Evolutionary conservation across 371 early-diverging fungal genomes (phyloP).

Genomic region (Mucor mucedo): DNA sequence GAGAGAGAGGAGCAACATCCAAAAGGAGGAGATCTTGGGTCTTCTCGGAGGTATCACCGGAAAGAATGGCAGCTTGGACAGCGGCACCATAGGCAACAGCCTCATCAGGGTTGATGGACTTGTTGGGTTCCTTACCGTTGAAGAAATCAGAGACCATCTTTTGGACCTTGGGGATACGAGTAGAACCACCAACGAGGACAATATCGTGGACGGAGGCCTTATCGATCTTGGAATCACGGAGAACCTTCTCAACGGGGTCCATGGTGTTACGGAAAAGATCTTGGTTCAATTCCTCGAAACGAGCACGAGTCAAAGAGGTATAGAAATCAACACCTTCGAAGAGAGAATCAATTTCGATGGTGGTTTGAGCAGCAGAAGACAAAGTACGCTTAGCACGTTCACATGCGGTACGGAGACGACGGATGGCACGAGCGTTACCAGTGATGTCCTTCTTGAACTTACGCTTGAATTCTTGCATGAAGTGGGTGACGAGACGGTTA

Average conservation of each 20-base stretch:
- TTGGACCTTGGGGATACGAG: constrained; percentile 99
- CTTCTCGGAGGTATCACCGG: constrained; percentile 74
- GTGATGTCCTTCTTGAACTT: constrained; percentile 81
- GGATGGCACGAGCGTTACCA: constrained; percentile 87
- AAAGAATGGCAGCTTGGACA: constrained; percentile 91
- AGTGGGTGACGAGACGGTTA: constrained; percentile 82
- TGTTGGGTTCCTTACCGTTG: constrained; percentile 94
- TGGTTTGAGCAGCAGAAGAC: constrained; percentile 83
- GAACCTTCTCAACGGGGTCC: constrained; percentile 84
- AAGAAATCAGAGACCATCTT: constrained; percentile 97
- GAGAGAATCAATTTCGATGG: constrained; percentile 92
- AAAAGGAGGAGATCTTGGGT: constrained; percentile 80
- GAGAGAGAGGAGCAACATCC: constrained; percentile 90
- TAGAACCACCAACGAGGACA: constrained; percentile 99
- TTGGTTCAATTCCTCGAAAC: constrained; percentile 93
- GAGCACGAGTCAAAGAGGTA: constrained; percentile 88
- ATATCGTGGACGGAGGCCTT: constrained; percentile 94
- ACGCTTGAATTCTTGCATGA: constrained; percentile 89
- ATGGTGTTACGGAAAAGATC: constrained; percentile 87
- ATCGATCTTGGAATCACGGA: constrained; percentile 93
- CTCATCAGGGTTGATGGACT: constrained; percentile 97
- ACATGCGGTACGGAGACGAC: constrained; percentile 93
- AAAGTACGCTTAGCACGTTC: constrained; percentile 98
- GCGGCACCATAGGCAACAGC: constrained; percentile 98
- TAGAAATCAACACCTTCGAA: constrained; percentile 90